These are phyloP conservation scores for Agapanthus africanus DNA, from an alignment of 106 monocot species.

Conservation along the genomic window DNA sequence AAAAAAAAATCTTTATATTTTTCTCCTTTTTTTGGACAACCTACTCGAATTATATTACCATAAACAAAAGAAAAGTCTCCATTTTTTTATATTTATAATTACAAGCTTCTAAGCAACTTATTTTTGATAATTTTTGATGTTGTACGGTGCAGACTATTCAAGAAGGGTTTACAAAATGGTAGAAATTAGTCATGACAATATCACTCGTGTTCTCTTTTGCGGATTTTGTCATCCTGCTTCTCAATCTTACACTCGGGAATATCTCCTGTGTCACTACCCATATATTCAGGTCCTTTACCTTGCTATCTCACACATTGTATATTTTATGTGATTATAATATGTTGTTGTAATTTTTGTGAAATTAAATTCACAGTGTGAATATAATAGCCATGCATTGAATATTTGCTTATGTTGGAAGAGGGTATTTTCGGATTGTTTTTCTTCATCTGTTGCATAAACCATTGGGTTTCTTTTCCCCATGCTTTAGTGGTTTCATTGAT, in stretches of 20 bases:
- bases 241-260: slow-evolving; percentile 57
- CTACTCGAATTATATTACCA: no score
- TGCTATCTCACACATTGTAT: not conserved
- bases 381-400: no score
- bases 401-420: no score
- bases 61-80: no score
- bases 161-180: slow-evolving; percentile 15
- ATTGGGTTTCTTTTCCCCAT: no score
- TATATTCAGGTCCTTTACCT: slow-evolving; percentile 46
- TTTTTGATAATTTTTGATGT: no score
- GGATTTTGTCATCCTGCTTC: slow-evolving; percentile 44
- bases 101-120: no score
- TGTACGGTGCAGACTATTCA: slow-evolving; percentile 31
- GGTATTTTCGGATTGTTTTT: not conserved
- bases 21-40: no score
- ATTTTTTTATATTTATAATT: no score
- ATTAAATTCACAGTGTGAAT: no score
- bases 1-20: no score
- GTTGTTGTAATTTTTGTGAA: not conserved
- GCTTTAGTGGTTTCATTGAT: not conserved
- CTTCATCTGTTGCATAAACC: not conserved
- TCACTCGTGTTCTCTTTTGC: slow-evolving; percentile 66
- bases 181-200: slow-evolving; percentile 9
- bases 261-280: slow-evolving; percentile 51
- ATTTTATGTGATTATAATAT: no score